Evolutionary conservation across 2,329 filamentous ascomycete genomes (phyloP), one percentile per base, ranked within the genome.

Genomic region (Stagonosporopsis tanaceti): DNA sequence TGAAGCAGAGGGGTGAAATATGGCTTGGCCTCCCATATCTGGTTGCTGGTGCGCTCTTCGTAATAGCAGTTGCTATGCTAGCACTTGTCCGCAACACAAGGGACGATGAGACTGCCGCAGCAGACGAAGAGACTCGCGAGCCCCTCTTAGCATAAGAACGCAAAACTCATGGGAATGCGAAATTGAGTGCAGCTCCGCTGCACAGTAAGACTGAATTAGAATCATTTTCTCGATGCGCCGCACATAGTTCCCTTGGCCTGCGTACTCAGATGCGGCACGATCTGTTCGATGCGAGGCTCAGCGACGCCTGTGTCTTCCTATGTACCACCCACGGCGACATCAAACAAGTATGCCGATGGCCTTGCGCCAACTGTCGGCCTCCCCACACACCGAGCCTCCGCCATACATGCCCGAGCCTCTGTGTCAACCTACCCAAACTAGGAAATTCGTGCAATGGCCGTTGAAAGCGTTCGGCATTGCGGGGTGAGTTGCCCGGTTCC

Each of bases 21-120:
- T 60, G 57, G 57, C 37, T 62, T 2, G 62, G 62, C 3, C 35
- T 64, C 11, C 62, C 62, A 3, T 64, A 57, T 51, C 6, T 64
- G 6, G 45, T 61, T n/a, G 52, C 62, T 28, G 60, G 57, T 7
- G 20, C 12, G 1, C 24, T 64, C 2, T 64, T 64, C 15, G 24
- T 60, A 4, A 25, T 53, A n/a, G 60, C 57, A 3, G 20, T 56
- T 14, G 30, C 38, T 12, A 5, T 57, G 30, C n/a, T 57, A 25
- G 24, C 17, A 15, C 25, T 37, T 12, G 4, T 50, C 28, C 44
- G 27, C 24, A 40, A 56, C 30, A 17, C 44, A 17, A 42, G 41
- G 22, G 37, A 40, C 11, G n/a, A 37, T 7, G 28, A 42, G 1
- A 8, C 14, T 4, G 28, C 17, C 11, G n/a, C 32, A 32, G 24